phyloP scores from a whole-genome alignment of 2,329 filamentous ascomycete genomes.

The Myriosclerotinia curreyana region DNA sequence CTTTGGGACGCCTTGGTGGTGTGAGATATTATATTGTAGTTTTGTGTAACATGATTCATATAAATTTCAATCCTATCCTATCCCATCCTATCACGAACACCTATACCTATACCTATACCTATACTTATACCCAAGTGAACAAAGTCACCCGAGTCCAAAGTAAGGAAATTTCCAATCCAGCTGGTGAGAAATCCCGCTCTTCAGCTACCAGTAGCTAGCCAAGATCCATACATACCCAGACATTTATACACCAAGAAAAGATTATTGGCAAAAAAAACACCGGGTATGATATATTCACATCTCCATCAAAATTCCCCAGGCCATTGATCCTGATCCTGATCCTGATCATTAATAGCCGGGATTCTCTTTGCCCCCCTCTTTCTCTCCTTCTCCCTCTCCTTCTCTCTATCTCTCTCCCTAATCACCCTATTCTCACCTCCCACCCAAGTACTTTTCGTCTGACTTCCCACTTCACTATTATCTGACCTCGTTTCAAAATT shows the following conservation, averaged over 20 bases:
- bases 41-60: too few relatives aligned
- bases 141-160: not conserved
- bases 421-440: not conserved
- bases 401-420: not conserved
- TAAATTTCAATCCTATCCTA: too few relatives aligned
- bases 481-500: not conserved
- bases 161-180: not conserved
- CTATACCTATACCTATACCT: too few relatives aligned
- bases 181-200: not conserved
- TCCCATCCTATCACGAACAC: too few relatives aligned
- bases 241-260: not conserved
- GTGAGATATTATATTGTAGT: too few relatives aligned
- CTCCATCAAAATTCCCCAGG: conserved; percentile 10
- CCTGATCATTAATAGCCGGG: conserved; percentile 1
- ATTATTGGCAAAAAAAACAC: too few relatives aligned
- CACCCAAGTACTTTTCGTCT: not conserved
- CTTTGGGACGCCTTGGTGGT: too few relatives aligned
- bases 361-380: not conserved
- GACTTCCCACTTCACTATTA: too few relatives aligned
- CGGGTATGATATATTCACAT: not conserved
- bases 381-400: not conserved
- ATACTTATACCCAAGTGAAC: not conserved
- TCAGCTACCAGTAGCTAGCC: not conserved
- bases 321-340: conserved; percentile 10
- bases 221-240: not conserved